Evolutionary conservation across 2,329 filamentous ascomycete species (phyloP).

Genomic region (Trichoderma sp.): DNA sequence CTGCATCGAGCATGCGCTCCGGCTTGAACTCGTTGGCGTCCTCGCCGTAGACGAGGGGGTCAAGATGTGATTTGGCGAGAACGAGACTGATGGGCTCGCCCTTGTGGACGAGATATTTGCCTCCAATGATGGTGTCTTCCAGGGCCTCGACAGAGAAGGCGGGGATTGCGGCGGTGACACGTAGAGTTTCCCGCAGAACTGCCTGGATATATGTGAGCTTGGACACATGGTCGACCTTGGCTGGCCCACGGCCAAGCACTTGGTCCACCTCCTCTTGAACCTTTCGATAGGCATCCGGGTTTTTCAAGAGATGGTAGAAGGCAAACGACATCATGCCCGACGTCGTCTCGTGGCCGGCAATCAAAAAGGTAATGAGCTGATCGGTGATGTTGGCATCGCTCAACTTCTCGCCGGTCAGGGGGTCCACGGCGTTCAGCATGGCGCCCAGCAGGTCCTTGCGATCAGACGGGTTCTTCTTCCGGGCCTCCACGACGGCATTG

Average conservation of each 20-base stretch:
- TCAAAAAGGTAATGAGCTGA: slow-evolving; percentile 74
- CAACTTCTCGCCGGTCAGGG: slow-evolving; percentile 67
- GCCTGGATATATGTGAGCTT: slow-evolving; percentile 68
- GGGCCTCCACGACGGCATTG: slow-evolving; percentile 61
- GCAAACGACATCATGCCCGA: slow-evolving; percentile 67
- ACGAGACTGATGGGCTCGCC: slow-evolving; percentile 54
- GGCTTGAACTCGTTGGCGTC: slow-evolving; percentile 68
- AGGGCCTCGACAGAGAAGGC: slow-evolving; percentile 57
- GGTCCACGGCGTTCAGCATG: slow-evolving; percentile 69
- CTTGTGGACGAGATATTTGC: slow-evolving; percentile 62
- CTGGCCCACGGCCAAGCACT: slow-evolving; percentile 60
- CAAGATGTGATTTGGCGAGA: slow-evolving; percentile 59
- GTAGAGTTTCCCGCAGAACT: slow-evolving; percentile 66
- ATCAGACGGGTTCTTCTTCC: slow-evolving; percentile 56
- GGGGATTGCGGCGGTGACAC: slow-evolving; percentile 63
- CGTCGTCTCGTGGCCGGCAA: slow-evolving; percentile 73
- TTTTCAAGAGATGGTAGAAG: slow-evolving; percentile 66
- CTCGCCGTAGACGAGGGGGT: slow-evolving; percentile 65
- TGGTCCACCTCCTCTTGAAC: slow-evolving; percentile 69
- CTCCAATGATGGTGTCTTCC: slow-evolving; percentile 57
- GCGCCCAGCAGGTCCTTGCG: slow-evolving; percentile 69
- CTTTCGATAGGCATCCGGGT: slow-evolving; percentile 60
- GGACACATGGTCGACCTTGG: slow-evolving; percentile 62
- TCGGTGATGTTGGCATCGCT: slow-evolving; percentile 64
- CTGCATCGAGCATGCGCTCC: slow-evolving; percentile 71